Conservation (phyloP, 345 rosid genomes). For the Dimocarpus longan region DNA sequence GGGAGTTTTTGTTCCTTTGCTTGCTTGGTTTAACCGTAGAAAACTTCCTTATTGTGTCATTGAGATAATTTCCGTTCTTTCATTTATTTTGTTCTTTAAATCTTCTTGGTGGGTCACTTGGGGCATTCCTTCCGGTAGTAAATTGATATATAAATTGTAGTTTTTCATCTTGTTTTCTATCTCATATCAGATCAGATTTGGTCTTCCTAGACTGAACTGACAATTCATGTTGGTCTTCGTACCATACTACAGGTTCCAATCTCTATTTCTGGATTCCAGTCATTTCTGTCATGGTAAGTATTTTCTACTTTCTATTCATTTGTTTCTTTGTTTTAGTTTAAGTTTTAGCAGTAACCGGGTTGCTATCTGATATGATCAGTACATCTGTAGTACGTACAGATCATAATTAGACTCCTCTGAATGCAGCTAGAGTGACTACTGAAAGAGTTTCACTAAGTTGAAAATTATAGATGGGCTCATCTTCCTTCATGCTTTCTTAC, state of each 20-base stretch:
- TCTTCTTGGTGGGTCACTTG: background rate
- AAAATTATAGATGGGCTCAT: no score
- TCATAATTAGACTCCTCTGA: background rate
- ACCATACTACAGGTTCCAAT: conserved; percentile 66
- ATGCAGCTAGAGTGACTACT: background rate
- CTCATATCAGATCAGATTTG: conserved; percentile 1
- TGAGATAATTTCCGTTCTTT: conserved; percentile 4
- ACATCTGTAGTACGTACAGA: background rate
- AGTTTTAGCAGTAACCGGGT: conserved; percentile 6
- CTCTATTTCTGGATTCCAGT: conserved; percentile 98
- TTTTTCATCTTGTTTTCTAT: conserved; percentile 4
- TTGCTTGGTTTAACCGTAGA: background rate
- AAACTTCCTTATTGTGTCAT: background rate
- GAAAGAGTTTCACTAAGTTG: no score
- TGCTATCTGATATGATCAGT: background rate
- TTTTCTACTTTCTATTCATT: background rate
- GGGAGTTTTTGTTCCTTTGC: conserved; percentile 1
- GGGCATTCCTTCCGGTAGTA: background rate
- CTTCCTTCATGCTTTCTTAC: no score
- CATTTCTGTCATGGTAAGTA: conserved; percentile 79
- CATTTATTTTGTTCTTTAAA: background rate
- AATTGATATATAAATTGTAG: background rate
- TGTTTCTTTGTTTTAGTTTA: background rate
- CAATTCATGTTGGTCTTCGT: conserved; percentile 10
- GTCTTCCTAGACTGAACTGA: conserved; percentile 1